These are phyloP conservation scores for Candida verbasci DNA, from an alignment of 805 yeast genomes.

Conservation along the genomic window DNA sequence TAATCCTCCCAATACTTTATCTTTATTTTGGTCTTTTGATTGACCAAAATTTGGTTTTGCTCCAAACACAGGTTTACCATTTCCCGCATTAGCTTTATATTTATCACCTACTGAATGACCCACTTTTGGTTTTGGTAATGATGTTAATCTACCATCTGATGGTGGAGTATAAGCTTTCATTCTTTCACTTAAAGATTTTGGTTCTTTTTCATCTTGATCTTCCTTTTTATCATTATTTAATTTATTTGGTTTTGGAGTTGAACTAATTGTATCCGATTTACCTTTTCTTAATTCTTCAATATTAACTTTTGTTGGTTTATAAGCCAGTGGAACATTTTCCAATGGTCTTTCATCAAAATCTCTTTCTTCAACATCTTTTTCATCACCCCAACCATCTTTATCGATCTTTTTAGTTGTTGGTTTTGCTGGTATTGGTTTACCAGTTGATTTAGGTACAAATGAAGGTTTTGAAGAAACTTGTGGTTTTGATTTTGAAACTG, in stretches of 20 bases:
- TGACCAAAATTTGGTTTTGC: constrained; percentile 34
- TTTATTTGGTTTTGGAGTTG: constrained; percentile 30
- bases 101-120: constrained; percentile 47
- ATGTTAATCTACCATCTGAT: constrained; percentile 41
- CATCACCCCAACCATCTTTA: constrained; percentile 74
- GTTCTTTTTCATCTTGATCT: constrained; percentile 43
- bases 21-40: constrained; percentile 27
- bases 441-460: constrained; percentile 32
- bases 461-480: constrained; percentile 19
- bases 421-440: constrained; percentile 34
- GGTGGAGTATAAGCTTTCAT: constrained; percentile 35
- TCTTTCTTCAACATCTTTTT: constrained; percentile 51
- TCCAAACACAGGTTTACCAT: constrained; percentile 24
- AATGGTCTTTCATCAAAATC: constrained; percentile 49
- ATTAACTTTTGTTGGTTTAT: constrained; percentile 62
- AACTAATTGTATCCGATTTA: constrained; percentile 41
- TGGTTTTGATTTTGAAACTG: constrained; percentile 26
- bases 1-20: constrained; percentile 54
- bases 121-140: constrained; percentile 62
- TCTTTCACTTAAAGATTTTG: constrained; percentile 47
- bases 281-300: constrained; percentile 50
- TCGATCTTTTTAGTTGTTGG: constrained; percentile 25
- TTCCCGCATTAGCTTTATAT: constrained; percentile 32
- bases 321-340: constrained; percentile 55
- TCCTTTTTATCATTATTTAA: constrained; percentile 11